A percentile compares a stretch with the other conserved stretches of the same genome.
Conservation (phyloP, 2,329 filamentous ascomycete genomes). For the Rutstroemia sp. region DNA sequence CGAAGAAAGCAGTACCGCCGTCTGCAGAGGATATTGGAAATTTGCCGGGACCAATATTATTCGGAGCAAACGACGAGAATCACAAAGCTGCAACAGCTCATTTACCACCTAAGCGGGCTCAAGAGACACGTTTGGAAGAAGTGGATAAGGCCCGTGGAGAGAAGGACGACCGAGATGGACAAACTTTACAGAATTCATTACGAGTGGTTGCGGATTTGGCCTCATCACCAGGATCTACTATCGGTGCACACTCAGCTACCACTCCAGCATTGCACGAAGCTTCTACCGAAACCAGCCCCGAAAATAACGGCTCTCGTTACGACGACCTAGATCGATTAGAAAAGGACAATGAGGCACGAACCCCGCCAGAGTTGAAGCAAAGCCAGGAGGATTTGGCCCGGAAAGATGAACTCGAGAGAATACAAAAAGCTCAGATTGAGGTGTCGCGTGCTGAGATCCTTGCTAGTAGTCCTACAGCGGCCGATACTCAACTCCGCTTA, state of each 20-base stretch:
- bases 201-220: conserved; percentile 37
- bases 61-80: conserved; percentile 19
- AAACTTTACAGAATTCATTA: conserved; percentile 31
- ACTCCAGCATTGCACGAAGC: conserved; percentile 62
- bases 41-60: conserved; percentile 22
- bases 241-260: conserved; percentile 61
- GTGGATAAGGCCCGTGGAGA: conserved; percentile 31
- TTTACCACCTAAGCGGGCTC: conserved; percentile 41
- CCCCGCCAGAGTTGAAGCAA: conserved; percentile 25
- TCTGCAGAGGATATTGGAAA: conserved; percentile 30
- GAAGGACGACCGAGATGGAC: conserved; percentile 25
- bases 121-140: conserved; percentile 35
- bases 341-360: conserved; percentile 36
- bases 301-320: conserved; percentile 56
- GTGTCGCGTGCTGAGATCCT: conserved; percentile 34
- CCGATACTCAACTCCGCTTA: conserved; percentile 51
- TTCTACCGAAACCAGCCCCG: conserved; percentile 69
- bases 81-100: conserved; percentile 33
- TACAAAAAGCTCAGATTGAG: conserved; percentile 22
- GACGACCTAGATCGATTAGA: conserved; percentile 39
- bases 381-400: conserved; percentile 27
- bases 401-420: conserved; percentile 29
- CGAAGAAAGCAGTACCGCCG: conserved; percentile 27
- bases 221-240: conserved; percentile 57
- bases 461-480: conserved; percentile 38